Evolutionary conservation across 768 basidiomycete species (phyloP).

Genomic region (Solioccasus polychromus): DNA sequence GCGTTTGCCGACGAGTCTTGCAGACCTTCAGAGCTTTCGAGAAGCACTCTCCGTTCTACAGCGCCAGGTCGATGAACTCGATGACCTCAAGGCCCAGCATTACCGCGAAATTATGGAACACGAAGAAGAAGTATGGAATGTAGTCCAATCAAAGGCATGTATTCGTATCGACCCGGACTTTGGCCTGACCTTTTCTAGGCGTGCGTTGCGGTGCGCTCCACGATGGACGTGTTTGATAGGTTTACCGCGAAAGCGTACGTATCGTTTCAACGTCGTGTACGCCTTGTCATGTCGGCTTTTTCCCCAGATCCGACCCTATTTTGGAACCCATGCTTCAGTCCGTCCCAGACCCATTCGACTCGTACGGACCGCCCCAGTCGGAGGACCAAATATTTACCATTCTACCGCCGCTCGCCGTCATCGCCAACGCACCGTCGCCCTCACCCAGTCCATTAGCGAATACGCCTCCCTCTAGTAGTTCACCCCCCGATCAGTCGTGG

Average conservation of each 20-base stretch:
- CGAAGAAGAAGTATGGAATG: conserved; percentile 95
- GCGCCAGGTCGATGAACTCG: conserved; percentile 87
- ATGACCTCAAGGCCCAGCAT: conserved; percentile 79
- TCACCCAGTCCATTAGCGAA: conserved; percentile 58
- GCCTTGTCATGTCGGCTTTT: conserved; percentile 9
- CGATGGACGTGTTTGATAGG: conserved; percentile 89
- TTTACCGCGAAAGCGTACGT: conserved; percentile 83
- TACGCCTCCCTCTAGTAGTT: conserved; percentile 38
- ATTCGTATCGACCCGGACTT: neutral
- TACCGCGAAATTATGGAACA: conserved; percentile 89
- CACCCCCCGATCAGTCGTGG: conserved; percentile 45
- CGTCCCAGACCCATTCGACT: conserved; percentile 90
- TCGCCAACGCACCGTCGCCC: conserved; percentile 62
- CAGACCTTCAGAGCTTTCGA: conserved; percentile 87
- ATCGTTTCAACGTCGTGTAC: conserved; percentile 2
- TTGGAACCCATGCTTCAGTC: conserved; percentile 89
- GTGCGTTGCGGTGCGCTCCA: conserved; percentile 81
- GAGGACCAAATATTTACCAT: conserved; percentile 94
- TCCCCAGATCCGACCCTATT: conserved; percentile 73
- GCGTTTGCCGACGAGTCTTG: conserved; percentile 8
- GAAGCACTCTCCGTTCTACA: conserved; percentile 80
- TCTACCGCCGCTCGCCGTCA: conserved; percentile 76
- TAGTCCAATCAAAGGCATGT: conserved; percentile 77
- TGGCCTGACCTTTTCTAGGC: conserved; percentile 41
- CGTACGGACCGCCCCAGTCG: conserved; percentile 82